phyloP scores from a whole-genome alignment of 129 eudicot genomes.

The Flaveria ramosissima region DNA sequence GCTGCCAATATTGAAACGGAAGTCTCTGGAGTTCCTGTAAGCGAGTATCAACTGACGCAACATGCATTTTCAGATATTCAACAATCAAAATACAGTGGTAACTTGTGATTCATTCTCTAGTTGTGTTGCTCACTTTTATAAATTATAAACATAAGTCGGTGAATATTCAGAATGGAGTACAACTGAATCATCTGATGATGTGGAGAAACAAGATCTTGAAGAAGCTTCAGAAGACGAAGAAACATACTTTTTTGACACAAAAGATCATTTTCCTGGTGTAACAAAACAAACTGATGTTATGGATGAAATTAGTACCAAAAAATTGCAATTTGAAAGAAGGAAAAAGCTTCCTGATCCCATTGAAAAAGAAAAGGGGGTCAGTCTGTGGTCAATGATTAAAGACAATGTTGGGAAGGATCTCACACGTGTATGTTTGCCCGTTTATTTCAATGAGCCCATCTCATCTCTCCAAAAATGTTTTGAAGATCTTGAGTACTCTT shows the following conservation, averaged over 20 bases:
- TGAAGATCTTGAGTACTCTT: slow-evolving; percentile 84
- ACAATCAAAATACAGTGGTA: slow-evolving; percentile 64
- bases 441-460: slow-evolving; percentile 82
- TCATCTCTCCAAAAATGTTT: slow-evolving; percentile 83
- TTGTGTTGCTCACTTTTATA: neutral
- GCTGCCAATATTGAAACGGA: slow-evolving; percentile 75
- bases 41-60: slow-evolving; percentile 58
- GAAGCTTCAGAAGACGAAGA: slow-evolving; percentile 85
- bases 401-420: slow-evolving; percentile 88
- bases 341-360: slow-evolving; percentile 75
- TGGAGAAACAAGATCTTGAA: slow-evolving; percentile 77
- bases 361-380: slow-evolving; percentile 80
- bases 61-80: slow-evolving; percentile 48
- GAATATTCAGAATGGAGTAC: slow-evolving; percentile 70
- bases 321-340: slow-evolving; percentile 53
- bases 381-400: slow-evolving; percentile 87
- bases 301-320: slow-evolving; percentile 19
- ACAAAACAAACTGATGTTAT: slow-evolving; percentile 31
- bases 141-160: slow-evolving; percentile 3
- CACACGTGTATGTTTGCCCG: slow-evolving; percentile 81
- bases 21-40: slow-evolving; percentile 62
- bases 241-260: slow-evolving; percentile 58
- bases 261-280: slow-evolving; percentile 50
- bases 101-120: neutral
- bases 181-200: slow-evolving; percentile 85